Base-by-base conservation (phyloP, 441 rosid genomes). In the Euphorbia celastroides region DNA sequence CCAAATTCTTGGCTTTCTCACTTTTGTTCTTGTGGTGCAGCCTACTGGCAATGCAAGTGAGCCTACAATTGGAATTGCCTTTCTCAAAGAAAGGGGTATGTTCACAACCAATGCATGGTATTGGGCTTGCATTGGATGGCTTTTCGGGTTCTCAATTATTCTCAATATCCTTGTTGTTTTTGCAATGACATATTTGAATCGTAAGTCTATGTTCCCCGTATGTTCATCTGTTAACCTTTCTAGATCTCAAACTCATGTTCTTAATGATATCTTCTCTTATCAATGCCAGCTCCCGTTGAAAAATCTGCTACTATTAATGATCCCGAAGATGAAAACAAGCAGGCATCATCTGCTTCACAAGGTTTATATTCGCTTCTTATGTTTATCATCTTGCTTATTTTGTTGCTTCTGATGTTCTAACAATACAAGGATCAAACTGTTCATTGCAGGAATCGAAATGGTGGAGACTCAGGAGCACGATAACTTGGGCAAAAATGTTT, bases 41-140 rank as follows among this genome's bases (percentile, higher is more conserved):
- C 85, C 80, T n/a, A 78, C 62, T 28, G 76, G 73, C 20, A 46
- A 70, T 42, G 13, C 74, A 0, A 26, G 12, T 13, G 69, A 70
- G 42, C 78, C 85, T 36, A 83, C 86, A 1, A 72, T 88, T 30
- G 94, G 94, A 60, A 81, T 70, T 66, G 70, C 75, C 23, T 81
- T 88, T 67, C 88, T 86, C 19, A 54, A 63, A 67, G 46, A 75
- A 52, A 81, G 88, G 69, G 86, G 89, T 69, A 64, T 84, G 70
- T 86, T 80, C 34, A 75, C 83, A 2, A 76, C 81, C 60, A 89
- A 86, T 23, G 55, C 44, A 36, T 72, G 77, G 86, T 88, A 67
- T 71, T 88, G 94, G 94, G 72, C 83, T 36, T 81, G 83, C 65
- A 61, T 82, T 27, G 84, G 68, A 19, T 85, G 79, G 51, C 85